These are phyloP conservation scores for Tricholoma sp. DNA, from an alignment of 768 basidiomycete genomes.

Conservation along the genomic window DNA sequence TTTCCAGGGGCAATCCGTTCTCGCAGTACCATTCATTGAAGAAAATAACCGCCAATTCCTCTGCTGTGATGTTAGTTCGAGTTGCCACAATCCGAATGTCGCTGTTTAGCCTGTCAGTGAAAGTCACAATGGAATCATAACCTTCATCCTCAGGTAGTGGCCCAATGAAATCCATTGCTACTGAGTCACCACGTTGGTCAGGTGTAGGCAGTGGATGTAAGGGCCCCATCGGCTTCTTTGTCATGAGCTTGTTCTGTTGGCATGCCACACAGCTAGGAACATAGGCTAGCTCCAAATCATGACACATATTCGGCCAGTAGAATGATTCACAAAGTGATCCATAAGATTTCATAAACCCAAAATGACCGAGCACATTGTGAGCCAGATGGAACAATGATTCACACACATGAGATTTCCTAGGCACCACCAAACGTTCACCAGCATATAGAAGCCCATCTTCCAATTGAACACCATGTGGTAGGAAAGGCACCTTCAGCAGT, in stretches of 20 bases:
- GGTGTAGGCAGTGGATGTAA: no score
- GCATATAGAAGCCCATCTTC: neutral
- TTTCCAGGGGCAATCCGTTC: no score
- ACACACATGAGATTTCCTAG: neutral
- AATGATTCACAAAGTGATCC: no score
- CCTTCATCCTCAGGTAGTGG: no score
- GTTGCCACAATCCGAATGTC: conserved; percentile 16
- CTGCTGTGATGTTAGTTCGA: conserved; percentile 8
- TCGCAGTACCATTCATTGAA: no score
- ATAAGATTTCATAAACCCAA: conserved; percentile 7
- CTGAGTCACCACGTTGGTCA: no score
- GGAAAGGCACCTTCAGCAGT: neutral
- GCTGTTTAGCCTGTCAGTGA: conserved; percentile 21
- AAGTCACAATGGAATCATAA: conserved; percentile 18
- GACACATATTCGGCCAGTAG: no score
- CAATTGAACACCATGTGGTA: conserved; percentile 6
- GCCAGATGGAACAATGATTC: no score
- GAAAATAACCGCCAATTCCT: conserved; percentile 17
- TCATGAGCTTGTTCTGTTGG: no score
- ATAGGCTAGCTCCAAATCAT: conserved; percentile 1
- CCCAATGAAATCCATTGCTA: no score
- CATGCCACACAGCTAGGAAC: conserved; percentile 13
- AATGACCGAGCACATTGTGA: no score
- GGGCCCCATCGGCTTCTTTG: no score
- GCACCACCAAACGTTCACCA: neutral